Evolutionary conservation across 768 basidiomycete species (phyloP).

Genomic region (Heimioporus sp.): DNA sequence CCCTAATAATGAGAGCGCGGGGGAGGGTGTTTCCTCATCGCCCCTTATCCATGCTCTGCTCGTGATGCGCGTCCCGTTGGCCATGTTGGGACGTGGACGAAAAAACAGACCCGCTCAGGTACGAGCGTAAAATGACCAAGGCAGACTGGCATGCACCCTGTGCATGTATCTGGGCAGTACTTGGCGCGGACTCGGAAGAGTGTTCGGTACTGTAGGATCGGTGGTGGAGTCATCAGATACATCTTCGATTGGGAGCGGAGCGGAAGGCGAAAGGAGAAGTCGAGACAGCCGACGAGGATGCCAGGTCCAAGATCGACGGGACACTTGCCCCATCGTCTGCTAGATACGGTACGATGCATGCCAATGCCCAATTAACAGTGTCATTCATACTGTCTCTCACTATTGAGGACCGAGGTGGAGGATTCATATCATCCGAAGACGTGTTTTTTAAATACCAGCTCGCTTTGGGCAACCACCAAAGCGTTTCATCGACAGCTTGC

Average conservation of each 20-base stretch:
- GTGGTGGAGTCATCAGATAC: constrained; percentile 17
- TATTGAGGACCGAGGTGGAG: constrained; percentile 79
- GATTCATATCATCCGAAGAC: constrained; percentile 29
- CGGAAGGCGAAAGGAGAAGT: constrained; percentile 54
- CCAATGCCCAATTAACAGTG: constrained; percentile 56
- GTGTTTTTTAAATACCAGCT: no score
- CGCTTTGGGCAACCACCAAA: no score
- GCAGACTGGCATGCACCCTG: constrained; percentile 71
- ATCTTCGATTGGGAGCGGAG: constrained; percentile 30
- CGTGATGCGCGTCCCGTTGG: no score
- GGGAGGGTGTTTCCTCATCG: no score
- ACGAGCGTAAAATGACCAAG: constrained; percentile 69
- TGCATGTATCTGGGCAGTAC: constrained; percentile 49
- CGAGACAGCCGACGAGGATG: constrained; percentile 32
- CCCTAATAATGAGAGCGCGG: no score
- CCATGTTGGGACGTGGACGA: no score
- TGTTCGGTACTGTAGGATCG: constrained; percentile 49
- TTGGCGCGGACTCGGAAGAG: constrained; percentile 53
- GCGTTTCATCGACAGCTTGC: no score
- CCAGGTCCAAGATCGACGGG: constrained; percentile 11
- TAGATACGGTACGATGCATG: constrained; percentile 18
- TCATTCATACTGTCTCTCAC: constrained; percentile 72
- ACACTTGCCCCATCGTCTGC: background rate
- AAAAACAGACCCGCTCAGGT: constrained; percentile 68
- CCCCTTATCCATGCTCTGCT: no score